These are phyloP conservation scores for Trifolium pratense DNA, from an alignment of 306 rosid genomes.

Conservation along the genomic window DNA sequence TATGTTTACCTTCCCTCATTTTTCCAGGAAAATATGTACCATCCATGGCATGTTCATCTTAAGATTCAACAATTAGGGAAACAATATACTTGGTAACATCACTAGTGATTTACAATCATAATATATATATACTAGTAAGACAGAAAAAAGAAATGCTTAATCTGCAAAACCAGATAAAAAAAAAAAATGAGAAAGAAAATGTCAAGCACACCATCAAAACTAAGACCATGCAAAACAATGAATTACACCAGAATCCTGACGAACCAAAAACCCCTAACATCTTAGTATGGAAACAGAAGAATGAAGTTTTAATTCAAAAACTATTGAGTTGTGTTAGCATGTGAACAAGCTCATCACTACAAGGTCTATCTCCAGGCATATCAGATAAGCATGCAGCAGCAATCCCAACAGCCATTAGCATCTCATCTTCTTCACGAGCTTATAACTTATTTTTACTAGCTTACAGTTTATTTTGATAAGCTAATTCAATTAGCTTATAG, in stretches of 20 bases:
- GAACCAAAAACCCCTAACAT: conserved; percentile 37
- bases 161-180: conserved; percentile 37
- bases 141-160: conserved; percentile 13
- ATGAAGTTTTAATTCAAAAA: conserved; percentile 57
- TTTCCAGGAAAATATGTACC: not conserved
- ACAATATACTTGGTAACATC: conserved; percentile 17
- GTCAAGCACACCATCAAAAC: conserved; percentile 36
- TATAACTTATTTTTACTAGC: too few relatives aligned
- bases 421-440: conserved; percentile 34
- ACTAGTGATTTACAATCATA: conserved; percentile 46
- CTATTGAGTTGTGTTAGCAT: conserved; percentile 98
- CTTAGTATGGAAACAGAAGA: conserved; percentile 36
- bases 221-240: conserved; percentile 45
- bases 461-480: too few relatives aligned
- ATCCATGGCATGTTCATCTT: not conserved
- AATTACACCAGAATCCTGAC: conserved; percentile 42
- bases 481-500: too few relatives aligned
- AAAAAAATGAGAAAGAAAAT: conserved; percentile 11
- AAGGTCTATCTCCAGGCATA: conserved; percentile 87
- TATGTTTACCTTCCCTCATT: not conserved
- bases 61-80: not conserved
- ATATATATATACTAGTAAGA: conserved; percentile 20
- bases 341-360: conserved; percentile 98
- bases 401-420: conserved; percentile 93
- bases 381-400: conserved; percentile 93